Evolutionary conservation across 1,284 basidiomycete genomes (phyloP), one percentile per base, ranked within the genome.

Genomic region (Volvariella surrecta): DNA sequence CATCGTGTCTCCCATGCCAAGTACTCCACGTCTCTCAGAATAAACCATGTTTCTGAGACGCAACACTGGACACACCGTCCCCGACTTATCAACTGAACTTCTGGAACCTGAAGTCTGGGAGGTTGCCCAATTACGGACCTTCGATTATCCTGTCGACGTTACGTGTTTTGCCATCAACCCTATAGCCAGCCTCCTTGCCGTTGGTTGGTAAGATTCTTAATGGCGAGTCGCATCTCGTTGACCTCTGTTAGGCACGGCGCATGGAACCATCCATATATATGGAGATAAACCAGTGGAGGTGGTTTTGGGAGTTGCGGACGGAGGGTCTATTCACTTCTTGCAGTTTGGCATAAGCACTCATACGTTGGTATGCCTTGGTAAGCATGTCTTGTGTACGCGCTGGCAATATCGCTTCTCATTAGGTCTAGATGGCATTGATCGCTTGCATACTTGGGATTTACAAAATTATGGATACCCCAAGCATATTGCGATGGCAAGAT

Each of bases 401-500:
- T n/a, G n/a, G n/a, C n/a, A n/a, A n/a, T 31, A 45, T 39, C 32
- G 44, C 22, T 35, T 16, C 32, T 30, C 16, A 40, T n/a, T 30
- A 19, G 32, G 10, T 28, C 13, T 49, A 87, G 88, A 90, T 58
- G 71, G 70, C n/a, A 71, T 71, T 35, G 73, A 81, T 57, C 71
- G 71, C 34, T 60, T 91, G 30, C 74, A 79, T 57, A 58, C 89
- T 1, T 91, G 79, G 71, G 82, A 88, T 57, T 66, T 90, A 3
- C 60, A 71, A 17, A 57, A 63, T 10, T 60, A 67, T 39, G 75
- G 72, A n/a, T 62, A 60, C 42, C 82, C 83, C 15, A 74, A 72
- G 52, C 60, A 75, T 20, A 63, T 78, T 49, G 60, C 68, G 39
- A 70, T 75, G 11, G 66, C 69, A 22, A 71, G 68, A 46, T 76